Conservation (phyloP, 768 basidiomycete genomes). For the Leccinum pellstonianum region DNA sequence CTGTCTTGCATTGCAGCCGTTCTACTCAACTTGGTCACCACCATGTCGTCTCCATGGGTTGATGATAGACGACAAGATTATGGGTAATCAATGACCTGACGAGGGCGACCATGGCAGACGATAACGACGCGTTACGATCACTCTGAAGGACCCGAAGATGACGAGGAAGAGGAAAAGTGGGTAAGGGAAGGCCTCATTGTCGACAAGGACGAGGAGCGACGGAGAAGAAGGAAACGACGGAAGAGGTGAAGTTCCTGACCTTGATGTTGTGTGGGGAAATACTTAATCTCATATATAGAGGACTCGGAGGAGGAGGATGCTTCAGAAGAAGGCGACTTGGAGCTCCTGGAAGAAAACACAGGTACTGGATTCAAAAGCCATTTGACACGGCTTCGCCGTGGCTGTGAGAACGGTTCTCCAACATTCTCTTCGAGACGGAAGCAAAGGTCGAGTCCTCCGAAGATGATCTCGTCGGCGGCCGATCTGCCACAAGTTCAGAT, state of each 20-base stretch:
- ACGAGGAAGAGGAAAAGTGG: conserved; percentile 76
- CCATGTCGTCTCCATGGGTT: conserved; percentile 55
- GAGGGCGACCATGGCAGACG: conserved; percentile 53
- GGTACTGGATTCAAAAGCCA: conserved; percentile 75
- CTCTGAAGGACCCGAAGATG: conserved; percentile 87
- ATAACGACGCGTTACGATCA: conserved; percentile 46
- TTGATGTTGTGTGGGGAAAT: conserved; percentile 6
- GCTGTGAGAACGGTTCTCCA: conserved; percentile 69
- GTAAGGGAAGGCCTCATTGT: conserved; percentile 92
- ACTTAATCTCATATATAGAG: conserved; percentile 22
- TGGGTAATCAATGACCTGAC: conserved; percentile 50
- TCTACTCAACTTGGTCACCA: conserved; percentile 25
- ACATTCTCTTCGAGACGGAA: conserved; percentile 62
- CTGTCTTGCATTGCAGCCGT: not conserved
- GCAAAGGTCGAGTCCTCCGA: conserved; percentile 67
- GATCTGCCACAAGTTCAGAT: conserved; percentile 50
- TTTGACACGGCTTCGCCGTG: conserved; percentile 73
- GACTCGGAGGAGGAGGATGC: conserved; percentile 54
- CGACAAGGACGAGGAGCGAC: conserved; percentile 69
- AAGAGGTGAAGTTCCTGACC: conserved; percentile 46
- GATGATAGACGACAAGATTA: conserved; percentile 54
- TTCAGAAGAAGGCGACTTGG: conserved; percentile 86
- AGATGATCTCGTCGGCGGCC: conserved; percentile 60
- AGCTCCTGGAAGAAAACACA: conserved; percentile 80
- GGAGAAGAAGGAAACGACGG: conserved; percentile 60